phyloP scores from a whole-genome alignment of 2,329 filamentous ascomycete genomes.

The Aspergillus pseudoviridinutans region DNA sequence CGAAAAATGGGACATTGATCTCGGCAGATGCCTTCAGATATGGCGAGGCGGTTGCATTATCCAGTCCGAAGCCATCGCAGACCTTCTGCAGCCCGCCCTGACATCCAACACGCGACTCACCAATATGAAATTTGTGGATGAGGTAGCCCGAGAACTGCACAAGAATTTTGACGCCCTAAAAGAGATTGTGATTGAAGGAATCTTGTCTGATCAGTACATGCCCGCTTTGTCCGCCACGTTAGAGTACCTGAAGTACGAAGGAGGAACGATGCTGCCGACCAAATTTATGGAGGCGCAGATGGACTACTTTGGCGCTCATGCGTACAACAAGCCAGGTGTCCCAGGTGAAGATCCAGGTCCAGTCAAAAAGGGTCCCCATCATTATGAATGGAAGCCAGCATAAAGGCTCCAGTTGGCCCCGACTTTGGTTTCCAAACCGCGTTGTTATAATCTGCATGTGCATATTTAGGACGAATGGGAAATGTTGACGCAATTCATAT shows the following conservation, averaged over 20 bases:
- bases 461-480: background rate
- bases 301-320: conserved; percentile 67
- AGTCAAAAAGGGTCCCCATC: conserved; percentile 55
- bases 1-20: conserved; percentile 54
- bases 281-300: conserved; percentile 68
- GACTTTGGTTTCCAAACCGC: background rate
- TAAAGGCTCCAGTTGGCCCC: conserved; percentile 4
- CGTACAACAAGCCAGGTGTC: conserved; percentile 52
- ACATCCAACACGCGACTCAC: conserved; percentile 24
- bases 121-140: conserved; percentile 40
- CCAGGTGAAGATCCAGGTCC: conserved; percentile 51
- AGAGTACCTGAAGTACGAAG: conserved; percentile 64
- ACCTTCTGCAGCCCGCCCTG: conserved; percentile 48
- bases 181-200: conserved; percentile 51
- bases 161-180: conserved; percentile 51
- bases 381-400: conserved; percentile 59
- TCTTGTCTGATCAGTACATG: conserved; percentile 57
- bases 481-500: background rate
- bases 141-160: conserved; percentile 53
- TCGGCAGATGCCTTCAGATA: conserved; percentile 47
- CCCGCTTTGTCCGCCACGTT: conserved; percentile 59
- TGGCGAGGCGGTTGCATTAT: conserved; percentile 72
- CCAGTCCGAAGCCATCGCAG: conserved; percentile 60
- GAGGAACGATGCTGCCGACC: conserved; percentile 58
- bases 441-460: background rate